Evolutionary conservation across 305 asterid genomes (phyloP).

Genomic region (Striga hermonthica): DNA sequence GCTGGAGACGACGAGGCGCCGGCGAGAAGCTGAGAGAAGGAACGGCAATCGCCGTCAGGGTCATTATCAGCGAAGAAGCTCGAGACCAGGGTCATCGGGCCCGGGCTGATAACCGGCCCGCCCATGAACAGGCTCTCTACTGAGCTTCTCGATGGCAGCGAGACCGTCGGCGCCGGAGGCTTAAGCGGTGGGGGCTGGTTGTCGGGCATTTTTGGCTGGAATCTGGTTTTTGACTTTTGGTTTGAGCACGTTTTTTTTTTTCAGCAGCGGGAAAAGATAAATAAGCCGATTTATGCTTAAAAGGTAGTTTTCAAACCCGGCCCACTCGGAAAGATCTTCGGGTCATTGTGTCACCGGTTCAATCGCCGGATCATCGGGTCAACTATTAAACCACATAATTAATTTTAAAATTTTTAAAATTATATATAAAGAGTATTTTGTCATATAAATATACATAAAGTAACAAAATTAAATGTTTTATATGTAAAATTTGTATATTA

Average conservation of each 20-base stretch:
- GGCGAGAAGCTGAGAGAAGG: constrained; percentile 78
- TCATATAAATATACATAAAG: no score
- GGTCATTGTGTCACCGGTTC: no score
- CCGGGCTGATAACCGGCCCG: constrained; percentile 52
- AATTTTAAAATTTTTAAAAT: no score
- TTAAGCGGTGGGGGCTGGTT: constrained; percentile 42
- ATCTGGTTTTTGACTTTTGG: constrained; percentile 24
- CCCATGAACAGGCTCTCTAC: constrained; percentile 45
- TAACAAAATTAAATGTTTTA: no score
- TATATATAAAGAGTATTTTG: no score
- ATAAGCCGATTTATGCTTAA: constrained; percentile 3
- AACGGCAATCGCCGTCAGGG: constrained; percentile 56
- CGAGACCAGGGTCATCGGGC: constrained; percentile 73
- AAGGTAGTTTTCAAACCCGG: no score
- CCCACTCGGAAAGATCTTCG: no score
- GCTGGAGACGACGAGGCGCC: constrained; percentile 49
- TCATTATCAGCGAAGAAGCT: constrained; percentile 70
- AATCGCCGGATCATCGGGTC: no score
- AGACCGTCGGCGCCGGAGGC: constrained; percentile 43
- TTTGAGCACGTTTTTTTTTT: constrained; percentile 1
- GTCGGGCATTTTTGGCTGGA: constrained; percentile 44
- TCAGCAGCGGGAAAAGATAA: no score
- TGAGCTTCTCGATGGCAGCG: constrained; percentile 48
- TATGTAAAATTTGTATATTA: no score
- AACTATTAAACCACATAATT: no score